Conservation (phyloP, 306 rosid genomes). For the Glycine soja region DNA sequence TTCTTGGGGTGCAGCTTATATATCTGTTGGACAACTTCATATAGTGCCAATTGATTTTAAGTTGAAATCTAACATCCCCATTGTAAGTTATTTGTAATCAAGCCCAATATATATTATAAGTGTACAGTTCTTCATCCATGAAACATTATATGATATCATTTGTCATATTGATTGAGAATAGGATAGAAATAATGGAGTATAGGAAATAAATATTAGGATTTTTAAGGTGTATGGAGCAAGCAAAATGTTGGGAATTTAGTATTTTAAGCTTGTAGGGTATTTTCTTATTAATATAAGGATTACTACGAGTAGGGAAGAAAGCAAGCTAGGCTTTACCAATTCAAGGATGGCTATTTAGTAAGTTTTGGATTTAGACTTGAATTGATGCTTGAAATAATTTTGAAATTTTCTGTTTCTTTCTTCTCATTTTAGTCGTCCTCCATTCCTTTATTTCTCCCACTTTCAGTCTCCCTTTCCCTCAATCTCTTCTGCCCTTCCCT, state of each 20-base stretch:
- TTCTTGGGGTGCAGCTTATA: too few relatives aligned
- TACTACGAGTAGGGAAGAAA: neutral
- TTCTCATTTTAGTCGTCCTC: neutral
- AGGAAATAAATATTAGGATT: neutral
- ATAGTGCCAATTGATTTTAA: too few relatives aligned
- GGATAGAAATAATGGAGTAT: neutral
- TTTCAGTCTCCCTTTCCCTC: constrained; percentile 3
- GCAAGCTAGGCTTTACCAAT: neutral
- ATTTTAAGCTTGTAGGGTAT: neutral
- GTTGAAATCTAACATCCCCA: too few relatives aligned
- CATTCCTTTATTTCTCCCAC: neutral
- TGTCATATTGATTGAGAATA: neutral
- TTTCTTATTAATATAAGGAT: neutral
- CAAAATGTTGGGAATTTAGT: neutral
- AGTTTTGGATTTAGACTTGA: neutral
- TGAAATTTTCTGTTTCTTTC: neutral
- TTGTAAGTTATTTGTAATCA: constrained; percentile 2
- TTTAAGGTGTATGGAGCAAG: neutral
- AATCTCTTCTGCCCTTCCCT: neutral
- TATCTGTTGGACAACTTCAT: too few relatives aligned
- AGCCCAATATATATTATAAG: neutral
- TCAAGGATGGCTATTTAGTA: neutral
- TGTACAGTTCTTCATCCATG: neutral
- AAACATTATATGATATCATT: neutral
- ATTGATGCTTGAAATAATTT: constrained; percentile 6